Base-by-base conservation (phyloP, 1,139 yeast species). In the Protomyces macrosporus region DNA sequence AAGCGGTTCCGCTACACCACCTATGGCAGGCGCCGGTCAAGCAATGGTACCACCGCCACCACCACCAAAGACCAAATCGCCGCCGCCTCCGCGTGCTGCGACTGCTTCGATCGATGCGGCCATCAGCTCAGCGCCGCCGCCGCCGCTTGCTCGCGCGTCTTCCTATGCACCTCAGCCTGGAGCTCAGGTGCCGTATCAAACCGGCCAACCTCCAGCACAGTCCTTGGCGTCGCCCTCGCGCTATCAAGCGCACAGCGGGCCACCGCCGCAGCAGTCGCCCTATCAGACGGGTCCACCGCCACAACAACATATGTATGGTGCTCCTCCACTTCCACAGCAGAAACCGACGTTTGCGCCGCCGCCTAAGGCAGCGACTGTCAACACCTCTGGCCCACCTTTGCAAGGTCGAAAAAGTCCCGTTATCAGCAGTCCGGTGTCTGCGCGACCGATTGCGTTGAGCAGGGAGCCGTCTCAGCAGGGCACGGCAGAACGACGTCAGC, bases 91-190 rank as follows among this genome's bases (percentile, higher is more conserved):
- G 9, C 76, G 78, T 56, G 87, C 86, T 55, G 85, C 85, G 54
- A 93, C 88, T 57, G 97, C 97, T 3, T 91, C 97, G 97, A 91
- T 91, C 72, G 97, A 91, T 74, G 78, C 91, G 68, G 97, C 97
- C 60, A 80, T 85, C n/a, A 83, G 33, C 14, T 14, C 34, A 2
- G 23, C 39, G 16, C 42, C 33, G 35, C 54, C 45, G 32, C 45
- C 37, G 35, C 37, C 37, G 5, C 45, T 37, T 33, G 39, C 54
- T 32, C 42, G 50, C 34, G 37, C 55, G 30, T 32, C 54, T 10
- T n/a, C 30, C n/a, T 42, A 52, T 58, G 51, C 48, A 9, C 48
- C 48, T n/a, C 55, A 39, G 39, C 61, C 16, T 9, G 53, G 33
- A 33, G 33, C 23, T 30, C 55, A 14, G 23, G 34, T 10, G 37